Conservation (phyloP, 768 basidiomycete species). For the Leccinum aurantiacum region DNA sequence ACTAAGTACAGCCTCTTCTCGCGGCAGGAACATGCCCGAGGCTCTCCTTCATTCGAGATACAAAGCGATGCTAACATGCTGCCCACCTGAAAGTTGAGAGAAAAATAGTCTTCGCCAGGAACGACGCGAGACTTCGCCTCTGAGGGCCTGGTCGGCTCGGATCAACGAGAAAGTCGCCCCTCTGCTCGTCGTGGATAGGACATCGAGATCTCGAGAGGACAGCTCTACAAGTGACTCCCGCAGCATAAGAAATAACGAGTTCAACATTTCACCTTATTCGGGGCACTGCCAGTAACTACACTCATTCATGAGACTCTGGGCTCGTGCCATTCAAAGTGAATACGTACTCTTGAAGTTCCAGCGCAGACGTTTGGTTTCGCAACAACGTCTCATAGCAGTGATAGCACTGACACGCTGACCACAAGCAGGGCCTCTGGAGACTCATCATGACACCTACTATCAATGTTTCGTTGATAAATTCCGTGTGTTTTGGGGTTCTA, state of each 20-base stretch:
- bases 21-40: conserved; percentile 64
- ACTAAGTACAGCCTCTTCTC: conserved; percentile 11
- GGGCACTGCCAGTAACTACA: conserved; percentile 14
- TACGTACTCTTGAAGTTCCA: not conserved
- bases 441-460: not conserved
- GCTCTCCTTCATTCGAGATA: conserved; percentile 20
- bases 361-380: not conserved
- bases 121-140: not conserved
- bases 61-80: conserved; percentile 46
- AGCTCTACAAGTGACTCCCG: conserved; percentile 60
- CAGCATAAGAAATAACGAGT: conserved; percentile 19
- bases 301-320: not conserved
- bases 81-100: conserved; percentile 28
- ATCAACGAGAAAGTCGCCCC: conserved; percentile 41
- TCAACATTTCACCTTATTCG: conserved; percentile 42
- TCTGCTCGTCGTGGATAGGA: conserved; percentile 42
- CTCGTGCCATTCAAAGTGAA: not conserved
- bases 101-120: conserved; percentile 13
- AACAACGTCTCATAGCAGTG: not conserved
- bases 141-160: not conserved
- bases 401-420: not conserved
- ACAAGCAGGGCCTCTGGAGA: not conserved
- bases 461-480: not conserved
- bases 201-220: conserved; percentile 44
- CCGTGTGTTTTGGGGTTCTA: not conserved